Conservation (phyloP, 2,329 filamentous ascomycete genomes). For the Eutypella sp. region DNA sequence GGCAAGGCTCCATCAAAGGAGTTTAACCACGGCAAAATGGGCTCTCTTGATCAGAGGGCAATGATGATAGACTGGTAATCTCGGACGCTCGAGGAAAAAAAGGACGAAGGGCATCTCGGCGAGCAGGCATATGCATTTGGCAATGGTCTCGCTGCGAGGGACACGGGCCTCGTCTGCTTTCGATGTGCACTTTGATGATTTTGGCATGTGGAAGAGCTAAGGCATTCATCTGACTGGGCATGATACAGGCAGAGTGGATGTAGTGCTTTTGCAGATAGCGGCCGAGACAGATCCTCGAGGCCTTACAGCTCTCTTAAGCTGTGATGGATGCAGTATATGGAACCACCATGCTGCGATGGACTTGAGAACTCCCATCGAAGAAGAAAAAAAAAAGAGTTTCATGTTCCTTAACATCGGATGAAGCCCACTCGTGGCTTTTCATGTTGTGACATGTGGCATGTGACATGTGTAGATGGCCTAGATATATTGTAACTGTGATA, state of each 20-base stretch:
- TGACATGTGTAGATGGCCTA: too few relatives aligned
- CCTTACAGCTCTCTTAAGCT: constrained; percentile 30
- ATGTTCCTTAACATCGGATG: constrained; percentile 8
- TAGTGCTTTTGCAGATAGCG: constrained; percentile 27
- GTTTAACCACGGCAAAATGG: constrained; percentile 21
- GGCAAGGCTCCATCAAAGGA: constrained; percentile 18
- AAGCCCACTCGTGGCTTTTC: too few relatives aligned
- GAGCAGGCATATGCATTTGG: constrained; percentile 15
- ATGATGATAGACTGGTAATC: constrained; percentile 31
- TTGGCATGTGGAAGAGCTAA: constrained; percentile 26
- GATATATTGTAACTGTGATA: too few relatives aligned
- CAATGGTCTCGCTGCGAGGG: constrained; percentile 18
- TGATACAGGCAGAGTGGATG: constrained; percentile 4
- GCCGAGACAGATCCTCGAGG: constrained; percentile 29
- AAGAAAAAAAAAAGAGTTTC: constrained; percentile 33
- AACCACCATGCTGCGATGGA: constrained; percentile 32
- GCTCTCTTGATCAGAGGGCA: constrained; percentile 21
- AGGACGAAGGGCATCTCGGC: constrained; percentile 25
- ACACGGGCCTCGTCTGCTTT: constrained; percentile 23
- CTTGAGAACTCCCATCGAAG: constrained; percentile 39
- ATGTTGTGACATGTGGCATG: too few relatives aligned
- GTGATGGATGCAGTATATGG: constrained; percentile 27
- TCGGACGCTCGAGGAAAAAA: constrained; percentile 25
- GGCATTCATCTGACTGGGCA: constrained; percentile 24
- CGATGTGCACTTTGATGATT: constrained; percentile 17